Conservation (phyloP, 2,329 filamentous ascomycete species). For the Alternaria solani region DNA sequence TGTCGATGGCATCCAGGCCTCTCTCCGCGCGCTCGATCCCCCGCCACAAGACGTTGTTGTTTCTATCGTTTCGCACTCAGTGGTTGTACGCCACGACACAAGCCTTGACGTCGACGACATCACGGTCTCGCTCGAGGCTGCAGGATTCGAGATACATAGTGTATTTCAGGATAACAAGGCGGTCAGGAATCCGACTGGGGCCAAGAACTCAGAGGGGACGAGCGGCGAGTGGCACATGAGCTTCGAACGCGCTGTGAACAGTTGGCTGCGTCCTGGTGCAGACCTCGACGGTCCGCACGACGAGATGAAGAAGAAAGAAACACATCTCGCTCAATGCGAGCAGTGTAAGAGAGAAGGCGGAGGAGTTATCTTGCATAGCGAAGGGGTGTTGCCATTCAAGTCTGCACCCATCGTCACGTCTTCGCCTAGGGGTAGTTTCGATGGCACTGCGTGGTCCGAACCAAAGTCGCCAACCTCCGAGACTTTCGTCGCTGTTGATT, state of each 20-base stretch:
- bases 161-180: slow-evolving; percentile 48
- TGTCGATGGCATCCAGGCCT: slow-evolving; percentile 69
- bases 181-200: slow-evolving; percentile 22
- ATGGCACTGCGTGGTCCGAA: slow-evolving; percentile 19
- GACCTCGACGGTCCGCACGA: slow-evolving; percentile 18
- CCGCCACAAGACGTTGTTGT: slow-evolving; percentile 68
- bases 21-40: slow-evolving; percentile 60
- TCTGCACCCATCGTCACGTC: slow-evolving; percentile 21
- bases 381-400: slow-evolving; percentile 22
- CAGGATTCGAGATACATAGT: slow-evolving; percentile 67
- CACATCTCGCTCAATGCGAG: slow-evolving; percentile 46
- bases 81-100: slow-evolving; percentile 66
- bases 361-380: slow-evolving; percentile 27
- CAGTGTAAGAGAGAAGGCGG: slow-evolving; percentile 45
- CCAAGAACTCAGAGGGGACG: slow-evolving; percentile 20
- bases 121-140: slow-evolving; percentile 59
- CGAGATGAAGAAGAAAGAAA: slow-evolving; percentile 42
- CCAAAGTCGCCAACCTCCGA: slow-evolving; percentile 22
- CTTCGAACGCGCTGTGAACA: slow-evolving; percentile 46
- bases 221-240: slow-evolving; percentile 43
- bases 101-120: slow-evolving; percentile 54
- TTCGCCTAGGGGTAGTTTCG: slow-evolving; percentile 20
- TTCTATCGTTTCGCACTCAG: slow-evolving; percentile 75
- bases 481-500: slow-evolving; percentile 30
- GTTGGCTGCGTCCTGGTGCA: slow-evolving; percentile 34